phyloP scores from a whole-genome alignment of 306 rosid species.

The Cyclanthera cordifolia region DNA sequence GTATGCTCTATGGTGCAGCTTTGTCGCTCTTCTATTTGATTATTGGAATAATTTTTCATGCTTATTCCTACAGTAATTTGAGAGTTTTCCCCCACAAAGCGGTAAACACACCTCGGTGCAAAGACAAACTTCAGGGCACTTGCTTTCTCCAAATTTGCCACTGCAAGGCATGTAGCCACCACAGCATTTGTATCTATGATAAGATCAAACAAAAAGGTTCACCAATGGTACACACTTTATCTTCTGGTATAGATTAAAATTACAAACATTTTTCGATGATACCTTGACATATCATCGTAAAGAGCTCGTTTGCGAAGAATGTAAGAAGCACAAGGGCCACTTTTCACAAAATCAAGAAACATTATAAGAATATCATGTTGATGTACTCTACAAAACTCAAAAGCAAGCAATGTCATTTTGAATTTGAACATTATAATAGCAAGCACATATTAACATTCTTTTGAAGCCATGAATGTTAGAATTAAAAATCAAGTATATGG shows the following conservation, averaged over 20 bases:
- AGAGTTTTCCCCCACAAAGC: no score
- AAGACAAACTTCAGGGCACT: slow-evolving; percentile 45
- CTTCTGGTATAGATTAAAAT: neutral
- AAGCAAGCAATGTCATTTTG: neutral
- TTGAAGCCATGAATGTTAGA: neutral
- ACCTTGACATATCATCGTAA: slow-evolving; percentile 55
- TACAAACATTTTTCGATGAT: neutral
- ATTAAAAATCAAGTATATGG: neutral
- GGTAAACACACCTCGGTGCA: slow-evolving; percentile 36
- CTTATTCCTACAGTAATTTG: no score
- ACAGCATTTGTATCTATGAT: slow-evolving; percentile 53
- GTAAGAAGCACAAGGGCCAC: slow-evolving; percentile 56
- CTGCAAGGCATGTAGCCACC: slow-evolving; percentile 79
- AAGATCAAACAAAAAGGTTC: neutral
- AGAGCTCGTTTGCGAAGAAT: slow-evolving; percentile 54
- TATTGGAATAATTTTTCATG: no score
- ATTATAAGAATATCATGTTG: neutral
- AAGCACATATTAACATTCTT: neutral
- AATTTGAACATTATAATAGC: neutral
- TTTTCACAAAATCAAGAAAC: slow-evolving; percentile 22
- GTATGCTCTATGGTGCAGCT: no score
- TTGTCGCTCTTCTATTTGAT: no score
- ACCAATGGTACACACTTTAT: neutral
- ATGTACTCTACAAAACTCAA: neutral
- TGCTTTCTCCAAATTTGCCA: slow-evolving; percentile 51